Base-by-base conservation (phyloP, 768 basidiomycete species). In the Mycena filopes region DNA sequence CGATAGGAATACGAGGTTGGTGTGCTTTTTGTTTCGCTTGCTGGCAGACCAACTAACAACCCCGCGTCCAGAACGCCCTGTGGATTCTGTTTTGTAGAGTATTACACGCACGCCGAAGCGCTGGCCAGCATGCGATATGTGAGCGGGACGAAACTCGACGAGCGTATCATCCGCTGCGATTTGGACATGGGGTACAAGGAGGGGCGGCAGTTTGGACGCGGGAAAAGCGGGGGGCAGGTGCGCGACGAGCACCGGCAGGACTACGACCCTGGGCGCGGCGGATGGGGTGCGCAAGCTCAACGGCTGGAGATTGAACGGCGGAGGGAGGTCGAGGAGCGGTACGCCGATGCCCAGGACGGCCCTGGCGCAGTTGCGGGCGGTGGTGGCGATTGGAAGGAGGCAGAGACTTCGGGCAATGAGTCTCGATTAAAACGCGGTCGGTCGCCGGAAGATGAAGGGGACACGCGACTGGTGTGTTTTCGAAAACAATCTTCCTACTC, bases 121-220 rank as follows among this genome's bases (percentile, higher is more conserved):
- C 83, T 98, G 42, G 93, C 95, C 43, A 90, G 92, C 66, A 90
- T 99, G 87, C 89, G 92, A 50, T 96, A 98, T 77, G 88, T 99
- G 71, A 95, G 93, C 54, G 98, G 97, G n/a, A 96, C 96, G 38
- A 99, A 99, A 81, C 89, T 99, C 23, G 98, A 99, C 78, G 98
- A 99, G 79, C 92, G 98, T 36, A 94, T 99, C 71, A 97, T 99
- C 67, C 92, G 98, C 49, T 98, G 96, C 74, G 98, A 99, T 81
- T 82, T 99, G 73, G 98, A 99, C 81, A 84, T 96, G 28, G 98
- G 98, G 8, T 99, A 98, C 79, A 89, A 89, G 74, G 98, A 99
- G 74, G 97, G 97, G 16, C 83, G 98, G 66, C 98, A 99, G 78
- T 99, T 98, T 67, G 98, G 98, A 31, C 84, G 98, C 65, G 98